phyloP scores from a whole-genome alignment of 2,329 filamentous ascomycete species.

The Cercospora janseana region DNA sequence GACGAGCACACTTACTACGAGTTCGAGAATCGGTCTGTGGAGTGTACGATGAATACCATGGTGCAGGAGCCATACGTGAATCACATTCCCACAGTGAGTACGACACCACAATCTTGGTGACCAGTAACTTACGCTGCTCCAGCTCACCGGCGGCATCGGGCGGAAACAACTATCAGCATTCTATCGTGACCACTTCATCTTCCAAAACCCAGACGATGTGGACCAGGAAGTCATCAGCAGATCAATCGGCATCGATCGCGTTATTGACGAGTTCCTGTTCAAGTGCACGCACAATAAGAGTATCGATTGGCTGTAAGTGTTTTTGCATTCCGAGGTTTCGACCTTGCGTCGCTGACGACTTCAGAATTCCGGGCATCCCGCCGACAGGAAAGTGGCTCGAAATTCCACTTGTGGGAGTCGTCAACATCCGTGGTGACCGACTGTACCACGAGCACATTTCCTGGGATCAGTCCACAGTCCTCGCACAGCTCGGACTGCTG shows the following conservation, averaged over 20 bases:
- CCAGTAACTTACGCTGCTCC: not conserved
- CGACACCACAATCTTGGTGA: not conserved
- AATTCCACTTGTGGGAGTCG: conserved; percentile 63
- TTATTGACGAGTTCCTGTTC: conserved; percentile 70
- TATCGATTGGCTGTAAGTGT: conserved; percentile 66
- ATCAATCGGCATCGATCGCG: conserved; percentile 67
- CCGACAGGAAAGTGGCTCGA: conserved; percentile 55
- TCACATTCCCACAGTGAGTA: conserved; percentile 62
- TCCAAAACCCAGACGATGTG: conserved; percentile 67
- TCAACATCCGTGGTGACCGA: conserved; percentile 66
- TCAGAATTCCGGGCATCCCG: conserved; percentile 57
- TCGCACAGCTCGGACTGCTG: conserved; percentile 61
- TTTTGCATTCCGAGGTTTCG: not conserved
- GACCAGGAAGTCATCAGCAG: conserved; percentile 67
- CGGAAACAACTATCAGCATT: conserved; percentile 62
- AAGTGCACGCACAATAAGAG: conserved; percentile 61
- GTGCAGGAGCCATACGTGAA: conserved; percentile 77
- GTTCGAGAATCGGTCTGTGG: conserved; percentile 66
- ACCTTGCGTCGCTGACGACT: not conserved
- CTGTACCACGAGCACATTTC: conserved; percentile 69
- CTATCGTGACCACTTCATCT: conserved; percentile 73
- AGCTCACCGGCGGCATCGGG: conserved; percentile 64
- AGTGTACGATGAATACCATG: conserved; percentile 78
- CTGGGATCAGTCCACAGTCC: conserved; percentile 65
- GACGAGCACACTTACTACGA: conserved; percentile 73